Evolutionary conservation across 371 early-diverging fungal genomes (phyloP), one percentile per base, ranked within the genome.

Genomic region (Umbelopsis sp.): DNA sequence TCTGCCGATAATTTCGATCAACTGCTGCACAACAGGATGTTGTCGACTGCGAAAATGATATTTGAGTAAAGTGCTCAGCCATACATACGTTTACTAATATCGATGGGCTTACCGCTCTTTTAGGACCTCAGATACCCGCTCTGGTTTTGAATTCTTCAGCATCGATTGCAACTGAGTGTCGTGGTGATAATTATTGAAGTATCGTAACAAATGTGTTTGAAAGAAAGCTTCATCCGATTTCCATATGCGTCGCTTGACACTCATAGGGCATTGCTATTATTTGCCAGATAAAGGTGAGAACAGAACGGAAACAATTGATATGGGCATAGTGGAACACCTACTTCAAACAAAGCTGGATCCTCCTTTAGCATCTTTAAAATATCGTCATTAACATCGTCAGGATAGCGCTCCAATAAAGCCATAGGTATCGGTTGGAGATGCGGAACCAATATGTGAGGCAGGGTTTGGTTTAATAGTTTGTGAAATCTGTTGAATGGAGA

Each of bases 381-480:
- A 10, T 85, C 82, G 16, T 83, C 80, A 0, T 79, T 78, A 44
- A 90, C 77, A 69, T 81, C 71, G 35, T 68, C 72, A 8, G 87
- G 89, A 63, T 83, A 85, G 50, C 82, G 84, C 22, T 80, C 78
- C 32, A 91, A 72, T 6, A 91, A 78, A 10, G 87, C 77, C 73
- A 91, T 82, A 14, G 92, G 90, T 24, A 91, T 80, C 12, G 87
- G 81, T 63, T 87, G 90, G 74, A 91, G 82, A 6, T 80, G 72
- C 4, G 86, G 80, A 0, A 85, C 76, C 24, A 78, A 75, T 37
- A 91, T 82, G 65, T 89, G 89, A 18, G 83, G 83, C 62, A 83
- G 72, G 35, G 86, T 85, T 18, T 78, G 74, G 14, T 72, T 73
- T 45, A 89, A 79, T 0, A 88, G 72, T 9, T 80, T 76, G 38